Evolutionary conservation across 129 eudicot genomes (phyloP), one percentile per base, ranked within the genome.

Genomic region (Saposhnikovia divaricata): DNA sequence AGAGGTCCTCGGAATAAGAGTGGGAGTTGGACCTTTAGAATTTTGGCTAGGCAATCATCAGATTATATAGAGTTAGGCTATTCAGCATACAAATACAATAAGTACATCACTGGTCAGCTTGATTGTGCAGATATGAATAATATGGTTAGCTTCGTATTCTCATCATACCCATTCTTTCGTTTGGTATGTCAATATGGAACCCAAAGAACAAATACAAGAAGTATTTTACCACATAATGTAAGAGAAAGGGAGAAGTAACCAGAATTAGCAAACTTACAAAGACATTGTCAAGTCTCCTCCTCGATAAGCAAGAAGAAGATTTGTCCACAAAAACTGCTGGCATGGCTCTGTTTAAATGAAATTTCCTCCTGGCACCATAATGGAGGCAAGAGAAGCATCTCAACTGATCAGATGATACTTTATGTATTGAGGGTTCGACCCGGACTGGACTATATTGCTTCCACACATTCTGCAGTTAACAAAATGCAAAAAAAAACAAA

Each of bases 301-400:
- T 88, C 9, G 86, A 85, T 72, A 92, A 80, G 77, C 66, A 89
- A 77, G 89, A 89, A 16, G 76, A 74, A 25, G 99, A 92, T 84
- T 88, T 92, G 86, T 92, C 95, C 5, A 86, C 79, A 69, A 93
- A 89, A 63, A 84, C 87, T 59, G 89, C 81, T 61, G 89, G 79
- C 31, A 83, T 77, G 57, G 84, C 87, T 84, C 87, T 86, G 82
- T 74, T 85, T 72, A 76, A 25, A 53, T 82, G 83, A 63, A 76
- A 61, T 40, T 75, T 81, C 78, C 87, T 89, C 80, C 88, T 87
- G 80, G 81, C 79, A 73, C 82, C 91, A 77, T 90, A 77, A 79
- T 78, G 88, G 79, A 93, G 85, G 88, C 98, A 90, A 80, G 93
- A 90, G 65, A 87, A 82, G 65, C 83, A 45, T 77, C 84, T 84